These are phyloP conservation scores for Paecilomyces variotii DNA, from an alignment of 2,329 filamentous ascomycete genomes.

Conservation along the genomic window DNA sequence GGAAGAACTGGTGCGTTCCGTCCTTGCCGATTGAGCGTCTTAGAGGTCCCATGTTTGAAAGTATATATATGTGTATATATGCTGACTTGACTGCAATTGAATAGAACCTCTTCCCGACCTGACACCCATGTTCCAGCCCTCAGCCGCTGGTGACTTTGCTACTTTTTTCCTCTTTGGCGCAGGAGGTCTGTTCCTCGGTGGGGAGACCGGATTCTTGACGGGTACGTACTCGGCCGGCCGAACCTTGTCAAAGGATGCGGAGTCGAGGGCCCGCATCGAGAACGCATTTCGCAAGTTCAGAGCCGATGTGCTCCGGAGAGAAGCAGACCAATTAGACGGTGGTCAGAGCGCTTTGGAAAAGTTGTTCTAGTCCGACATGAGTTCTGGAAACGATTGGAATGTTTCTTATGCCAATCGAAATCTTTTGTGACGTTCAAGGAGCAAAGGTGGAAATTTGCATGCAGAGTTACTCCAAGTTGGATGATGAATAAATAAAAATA, in stretches of 20 bases:
- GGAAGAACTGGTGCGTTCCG: conserved; percentile 46
- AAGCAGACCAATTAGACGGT: conserved; percentile 50
- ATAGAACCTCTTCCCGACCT: conserved; percentile 56
- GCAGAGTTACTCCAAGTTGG: not conserved
- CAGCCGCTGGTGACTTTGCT: conserved; percentile 50
- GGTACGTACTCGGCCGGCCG: conserved; percentile 49
- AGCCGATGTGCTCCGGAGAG: conserved; percentile 53
- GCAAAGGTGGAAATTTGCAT: not conserved
- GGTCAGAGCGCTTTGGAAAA: conserved; percentile 19
- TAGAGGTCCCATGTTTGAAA: not conserved
- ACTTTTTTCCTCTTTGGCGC: conserved; percentile 56
- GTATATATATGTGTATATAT: not conserved
- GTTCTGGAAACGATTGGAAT: not conserved
- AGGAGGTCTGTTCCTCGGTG: conserved; percentile 56
- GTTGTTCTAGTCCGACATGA: conserved; percentile 12
- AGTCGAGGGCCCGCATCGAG: conserved; percentile 50
- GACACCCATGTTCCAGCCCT: conserved; percentile 49
- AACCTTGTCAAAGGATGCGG: conserved; percentile 47
- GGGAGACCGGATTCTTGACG: conserved; percentile 52
- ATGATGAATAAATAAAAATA: not conserved
- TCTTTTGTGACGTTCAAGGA: not conserved
- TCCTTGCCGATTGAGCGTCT: not conserved
- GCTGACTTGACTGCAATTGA: not conserved
- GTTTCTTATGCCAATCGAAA: not conserved
- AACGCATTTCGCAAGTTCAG: conserved; percentile 55